Percentiles rank a stretch among this genome's conserved stretches.
These are phyloP conservation scores for Aspergillus melleus DNA, from an alignment of 2,329 filamentous ascomycete genomes.

Conservation along the genomic window DNA sequence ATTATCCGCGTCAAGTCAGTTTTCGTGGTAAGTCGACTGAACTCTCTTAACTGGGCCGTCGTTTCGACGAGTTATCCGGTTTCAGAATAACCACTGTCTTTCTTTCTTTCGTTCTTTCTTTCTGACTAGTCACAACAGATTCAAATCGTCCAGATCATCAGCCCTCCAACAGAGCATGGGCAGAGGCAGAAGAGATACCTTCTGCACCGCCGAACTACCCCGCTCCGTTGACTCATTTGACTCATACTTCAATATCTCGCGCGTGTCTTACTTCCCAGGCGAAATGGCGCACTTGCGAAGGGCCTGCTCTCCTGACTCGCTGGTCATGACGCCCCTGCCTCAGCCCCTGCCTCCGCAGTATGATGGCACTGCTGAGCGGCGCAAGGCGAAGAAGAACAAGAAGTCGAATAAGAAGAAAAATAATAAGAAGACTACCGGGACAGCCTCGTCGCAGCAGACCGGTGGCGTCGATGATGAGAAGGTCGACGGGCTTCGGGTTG, in stretches of 20 bases:
- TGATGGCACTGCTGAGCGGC: conserved; percentile 8
- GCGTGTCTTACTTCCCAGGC: conserved; percentile 1
- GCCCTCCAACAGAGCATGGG: background rate
- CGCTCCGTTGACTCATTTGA: conserved; percentile 8
- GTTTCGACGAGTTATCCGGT: background rate
- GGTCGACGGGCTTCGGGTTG: background rate
- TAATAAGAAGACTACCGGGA: background rate
- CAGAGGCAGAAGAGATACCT: conserved; percentile 13
- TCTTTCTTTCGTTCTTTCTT: no score
- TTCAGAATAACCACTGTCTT: no score
- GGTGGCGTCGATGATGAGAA: background rate
- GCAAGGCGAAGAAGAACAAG: conserved; percentile 11
- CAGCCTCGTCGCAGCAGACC: background rate
- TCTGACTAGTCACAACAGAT: background rate
- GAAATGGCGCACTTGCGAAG: background rate
- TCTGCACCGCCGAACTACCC: conserved; percentile 19
- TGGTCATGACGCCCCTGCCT: background rate
- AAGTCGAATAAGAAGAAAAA: conserved; percentile 10
- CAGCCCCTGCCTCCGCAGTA: conserved; percentile 7
- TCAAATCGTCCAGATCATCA: background rate
- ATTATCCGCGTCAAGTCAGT: background rate
- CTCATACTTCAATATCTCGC: conserved; percentile 12
- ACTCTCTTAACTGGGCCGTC: background rate
- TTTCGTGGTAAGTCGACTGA: background rate
- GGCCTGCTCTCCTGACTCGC: background rate